Conservation (phyloP, 208 protist species). For the Endotrypanum monterogeii region DNA sequence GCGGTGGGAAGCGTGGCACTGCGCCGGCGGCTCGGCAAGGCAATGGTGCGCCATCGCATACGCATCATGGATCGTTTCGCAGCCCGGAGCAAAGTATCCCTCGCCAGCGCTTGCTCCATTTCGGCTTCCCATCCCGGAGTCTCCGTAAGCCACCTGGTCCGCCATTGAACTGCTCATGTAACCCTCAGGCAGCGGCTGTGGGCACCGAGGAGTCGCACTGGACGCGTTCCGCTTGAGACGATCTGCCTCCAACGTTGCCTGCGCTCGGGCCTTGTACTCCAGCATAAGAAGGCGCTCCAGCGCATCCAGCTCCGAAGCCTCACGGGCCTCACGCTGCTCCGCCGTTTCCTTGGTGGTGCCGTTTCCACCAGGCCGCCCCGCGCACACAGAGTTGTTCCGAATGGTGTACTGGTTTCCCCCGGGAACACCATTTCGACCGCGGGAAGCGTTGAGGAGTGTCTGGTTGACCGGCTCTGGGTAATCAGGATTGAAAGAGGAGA, state of each 20-base stretch:
- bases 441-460: slow-evolving; percentile 75
- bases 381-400: slow-evolving; percentile 18
- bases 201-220: slow-evolving; percentile 36
- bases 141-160: neutral
- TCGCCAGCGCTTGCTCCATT: slow-evolving; percentile 8
- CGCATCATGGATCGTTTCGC: slow-evolving; percentile 55
- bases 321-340: slow-evolving; percentile 51
- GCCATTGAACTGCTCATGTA: slow-evolving; percentile 14
- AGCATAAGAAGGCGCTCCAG: slow-evolving; percentile 87
- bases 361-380: neutral
- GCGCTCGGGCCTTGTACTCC: slow-evolving; percentile 86
- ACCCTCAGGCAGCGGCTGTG: slow-evolving; percentile 44
- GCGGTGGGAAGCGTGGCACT: slow-evolving; percentile 73
- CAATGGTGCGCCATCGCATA: slow-evolving; percentile 67
- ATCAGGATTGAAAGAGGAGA: slow-evolving; percentile 61
- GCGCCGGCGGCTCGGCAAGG: slow-evolving; percentile 65
- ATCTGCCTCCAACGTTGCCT: slow-evolving; percentile 66
- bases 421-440: slow-evolving; percentile 58
- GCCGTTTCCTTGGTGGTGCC: slow-evolving; percentile 15
- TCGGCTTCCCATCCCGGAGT: slow-evolving; percentile 12
- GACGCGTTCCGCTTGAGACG: slow-evolving; percentile 31
- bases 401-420: slow-evolving; percentile 60
- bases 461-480: slow-evolving; percentile 83
- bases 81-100: slow-evolving; percentile 16
- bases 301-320: slow-evolving; percentile 77